Evolutionary conservation across 305 asterid genomes (phyloP), one percentile per base, ranked within the genome.

Genomic region (Euphrasia arctica): DNA sequence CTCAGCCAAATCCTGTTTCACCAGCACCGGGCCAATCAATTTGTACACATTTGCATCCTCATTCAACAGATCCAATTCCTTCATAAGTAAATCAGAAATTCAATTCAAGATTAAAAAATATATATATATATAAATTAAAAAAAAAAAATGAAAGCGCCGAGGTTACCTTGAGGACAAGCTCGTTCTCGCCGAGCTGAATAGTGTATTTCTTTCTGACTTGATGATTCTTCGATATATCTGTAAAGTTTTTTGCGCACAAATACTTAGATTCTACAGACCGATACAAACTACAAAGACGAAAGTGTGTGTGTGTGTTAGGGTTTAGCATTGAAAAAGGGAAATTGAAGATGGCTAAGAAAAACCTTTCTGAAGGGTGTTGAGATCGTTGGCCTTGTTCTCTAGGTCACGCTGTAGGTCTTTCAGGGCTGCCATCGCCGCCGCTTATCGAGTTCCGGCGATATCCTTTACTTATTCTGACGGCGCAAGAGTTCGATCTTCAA

Each of bases 21-120:
- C 98, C 62, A 89, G 83, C 80, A 89, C 95, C 1, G 97, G 96
- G 50, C 97, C 98, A 45, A 89, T 91, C 84, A 91, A 75, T 75
- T 91, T 91, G 89, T 75, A 91, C 62, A 91, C 98, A 75, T 91
- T 91, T 3, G 95, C 90, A n/a, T 91, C 98, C 63, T 85, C 98
- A 34, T 64, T 85, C 86, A 91, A 81, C 71, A 91, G 76, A 77
- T 91, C 96, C 79, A 91, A 68, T 70, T 89, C 98, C 98, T 91
- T 70, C 67, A 77, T 18, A 62, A 74, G 51, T 12, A 22, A 65
- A 63, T 8, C 9, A 62, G 0, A 36, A n/a, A 7, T 9, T 48
- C 5, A 64, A 58, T 0, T 18, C 18, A 55, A 61, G 18, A 9
- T 68, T n/a, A 36, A 52, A 36, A 29, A 48, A 45, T 42, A 1